Base-by-base conservation (phyloP, 2,329 filamentous ascomycete species). In the Colletotrichum sp. region DNA sequence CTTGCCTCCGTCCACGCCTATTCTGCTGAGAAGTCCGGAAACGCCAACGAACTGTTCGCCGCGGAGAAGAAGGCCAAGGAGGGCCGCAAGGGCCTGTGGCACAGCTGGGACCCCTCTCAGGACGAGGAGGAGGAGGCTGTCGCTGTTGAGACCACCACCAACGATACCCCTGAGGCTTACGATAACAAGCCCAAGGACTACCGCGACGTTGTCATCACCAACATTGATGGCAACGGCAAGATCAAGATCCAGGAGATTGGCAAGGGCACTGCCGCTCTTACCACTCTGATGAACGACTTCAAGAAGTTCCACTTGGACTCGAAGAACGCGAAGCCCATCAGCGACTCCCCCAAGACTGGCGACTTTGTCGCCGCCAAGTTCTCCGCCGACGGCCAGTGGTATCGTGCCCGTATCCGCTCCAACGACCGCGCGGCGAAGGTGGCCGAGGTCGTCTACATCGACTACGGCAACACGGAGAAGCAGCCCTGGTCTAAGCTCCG, bases 401-500 rank as follows among this genome's bases (percentile, higher is more conserved):
- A 99, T 88, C 95, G 97, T 77, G 97, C 95, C 36, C 94, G 93
- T 77, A 92, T 99, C 77, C 94, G 96, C 77, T 93, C 96, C 83
- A 98, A 99, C 85, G 97, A 99, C 87, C 95, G 97, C 77, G 91
- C 96, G 10, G 93, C 93, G 81, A 95, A 97, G 90, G 92, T 95
- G 80, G 94, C 96, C 28, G 97, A 99, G 85, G 94, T 99, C 30
- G 88, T 98, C 62, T 99, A 98, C 86, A 92, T 99, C 77, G 97
- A 99, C 88, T 99, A 98, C 85, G 97, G 97, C 81, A 99, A 99
- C 90, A 94, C 92, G 71, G 97, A 99, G 86, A 94, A 93, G 82
- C 89, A 98, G 73, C 92, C 96, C 0, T 99, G 96, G 96, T 91
- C 92, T 28, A 90, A 92, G 79, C 92, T 99, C 59, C 94, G 97